Conservation (phyloP, 2,329 filamentous ascomycete species). For the Zelopaecilomyces penicillatus region DNA sequence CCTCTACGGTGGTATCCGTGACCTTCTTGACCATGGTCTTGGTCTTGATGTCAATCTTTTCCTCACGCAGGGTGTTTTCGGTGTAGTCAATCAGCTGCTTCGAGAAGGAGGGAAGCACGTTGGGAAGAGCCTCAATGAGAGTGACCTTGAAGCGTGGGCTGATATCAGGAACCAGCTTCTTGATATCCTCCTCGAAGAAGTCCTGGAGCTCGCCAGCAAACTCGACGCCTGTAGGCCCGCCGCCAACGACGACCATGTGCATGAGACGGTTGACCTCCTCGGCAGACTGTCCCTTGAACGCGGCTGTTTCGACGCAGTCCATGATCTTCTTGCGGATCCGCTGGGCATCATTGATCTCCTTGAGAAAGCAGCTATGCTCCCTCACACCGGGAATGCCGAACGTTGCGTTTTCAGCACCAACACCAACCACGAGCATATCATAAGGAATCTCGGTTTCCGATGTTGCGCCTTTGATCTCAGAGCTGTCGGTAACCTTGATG, state of each 20-base stretch:
- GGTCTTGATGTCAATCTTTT: constrained; percentile 93
- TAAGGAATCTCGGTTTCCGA: constrained; percentile 85
- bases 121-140: constrained; percentile 91
- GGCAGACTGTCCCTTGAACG: constrained; percentile 87
- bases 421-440: constrained; percentile 95
- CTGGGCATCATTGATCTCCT: constrained; percentile 95
- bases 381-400: constrained; percentile 95
- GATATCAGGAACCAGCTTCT: constrained; percentile 96
- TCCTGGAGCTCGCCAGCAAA: constrained; percentile 97
- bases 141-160: constrained; percentile 93
- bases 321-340: constrained; percentile 97
- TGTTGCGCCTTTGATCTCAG: constrained; percentile 78
- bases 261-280: constrained; percentile 90
- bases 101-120: constrained; percentile 95
- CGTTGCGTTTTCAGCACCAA: constrained; percentile 96
- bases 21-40: constrained; percentile 99
- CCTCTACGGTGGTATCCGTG: constrained; percentile 86
- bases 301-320: constrained; percentile 98
- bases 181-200: constrained; percentile 97
- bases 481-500: constrained; percentile 83
- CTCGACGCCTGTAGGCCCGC: constrained; percentile 93
- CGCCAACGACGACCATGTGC: constrained; percentile 94
- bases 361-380: constrained; percentile 95
- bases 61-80: constrained; percentile 97
- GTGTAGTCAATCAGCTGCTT: constrained; percentile 99